Conservation (phyloP, 139 green algal genomes). For the Chlorella ohadii region DNA sequence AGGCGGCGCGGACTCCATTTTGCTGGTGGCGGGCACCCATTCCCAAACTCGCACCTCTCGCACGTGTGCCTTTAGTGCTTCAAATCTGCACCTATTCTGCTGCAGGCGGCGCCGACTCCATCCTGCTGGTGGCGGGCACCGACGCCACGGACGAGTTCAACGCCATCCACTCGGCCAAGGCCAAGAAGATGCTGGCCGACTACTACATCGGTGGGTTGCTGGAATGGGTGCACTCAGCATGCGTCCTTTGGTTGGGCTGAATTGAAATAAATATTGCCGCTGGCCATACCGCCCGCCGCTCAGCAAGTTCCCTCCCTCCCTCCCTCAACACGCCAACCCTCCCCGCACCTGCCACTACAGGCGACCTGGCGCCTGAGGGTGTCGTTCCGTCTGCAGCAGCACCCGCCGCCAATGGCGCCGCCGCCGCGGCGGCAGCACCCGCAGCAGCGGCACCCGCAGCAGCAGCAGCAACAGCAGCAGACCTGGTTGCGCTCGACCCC, state of each 20-base stretch:
- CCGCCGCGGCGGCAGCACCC: background rate
- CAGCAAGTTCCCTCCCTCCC: background rate
- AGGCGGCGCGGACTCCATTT: too few relatives aligned
- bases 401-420: background rate
- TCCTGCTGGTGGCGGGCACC: conserved; percentile 78
- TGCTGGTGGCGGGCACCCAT: too few relatives aligned
- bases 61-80: too few relatives aligned
- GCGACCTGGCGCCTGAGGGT: background rate
- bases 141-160: conserved; percentile 93
- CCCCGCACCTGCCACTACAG: background rate
- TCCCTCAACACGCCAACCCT: too few relatives aligned
- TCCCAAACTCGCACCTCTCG: too few relatives aligned
- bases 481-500: conserved; percentile 78
- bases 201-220: conserved; percentile 77
- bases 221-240: too few relatives aligned
- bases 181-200: conserved; percentile 83
- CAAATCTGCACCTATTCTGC: too few relatives aligned
- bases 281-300: too few relatives aligned
- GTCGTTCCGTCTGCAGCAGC: conserved; percentile 14
- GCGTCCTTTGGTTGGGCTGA: too few relatives aligned
- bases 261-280: too few relatives aligned
- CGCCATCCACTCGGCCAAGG: conserved; percentile 87
- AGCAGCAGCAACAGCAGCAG: background rate
- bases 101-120: conserved; percentile 87
- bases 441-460: background rate